Evolutionary conservation across 208 protist species (phyloP).

Genomic region (Zelonia costaricensis): DNA sequence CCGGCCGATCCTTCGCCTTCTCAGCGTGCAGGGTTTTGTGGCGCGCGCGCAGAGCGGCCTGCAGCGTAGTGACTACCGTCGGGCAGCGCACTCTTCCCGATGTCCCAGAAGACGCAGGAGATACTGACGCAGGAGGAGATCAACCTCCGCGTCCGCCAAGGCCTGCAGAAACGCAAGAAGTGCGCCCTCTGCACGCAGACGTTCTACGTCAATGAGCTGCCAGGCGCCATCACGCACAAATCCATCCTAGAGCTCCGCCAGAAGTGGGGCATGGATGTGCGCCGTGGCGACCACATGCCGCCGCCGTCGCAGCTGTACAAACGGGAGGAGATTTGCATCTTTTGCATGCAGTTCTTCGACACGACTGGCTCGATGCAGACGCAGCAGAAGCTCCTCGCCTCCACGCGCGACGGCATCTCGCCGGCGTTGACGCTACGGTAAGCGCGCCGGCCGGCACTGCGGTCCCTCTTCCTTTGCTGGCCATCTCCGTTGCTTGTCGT

Average conservation of each 20-base stretch:
- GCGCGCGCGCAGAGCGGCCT: too few relatives aligned
- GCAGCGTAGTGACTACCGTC: neutral
- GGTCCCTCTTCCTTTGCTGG: too few relatives aligned
- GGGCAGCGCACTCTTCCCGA: too few relatives aligned
- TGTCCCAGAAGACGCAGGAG: conserved; percentile 44
- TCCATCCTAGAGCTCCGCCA: conserved; percentile 91
- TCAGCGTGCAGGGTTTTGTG: too few relatives aligned
- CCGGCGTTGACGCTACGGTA: conserved; percentile 77
- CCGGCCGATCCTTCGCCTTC: too few relatives aligned
- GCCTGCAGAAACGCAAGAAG: conserved; percentile 90
- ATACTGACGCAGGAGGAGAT: conserved; percentile 60
- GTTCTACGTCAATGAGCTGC: conserved; percentile 91
- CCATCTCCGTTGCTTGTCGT: too few relatives aligned
- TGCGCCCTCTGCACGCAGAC: conserved; percentile 90
- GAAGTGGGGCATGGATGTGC: conserved; percentile 88
- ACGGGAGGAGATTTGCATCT: conserved; percentile 90
- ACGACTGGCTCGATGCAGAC: conserved; percentile 82
- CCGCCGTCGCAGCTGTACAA: conserved; percentile 92
- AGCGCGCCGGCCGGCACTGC: too few relatives aligned
- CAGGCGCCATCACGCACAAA: conserved; percentile 92
- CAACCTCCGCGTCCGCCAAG: conserved; percentile 83
- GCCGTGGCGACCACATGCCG: conserved; percentile 83
- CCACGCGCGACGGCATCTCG: conserved; percentile 85
- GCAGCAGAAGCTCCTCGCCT: conserved; percentile 86
- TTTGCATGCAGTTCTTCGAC: conserved; percentile 96